A percentile compares a stretch with the other conserved stretches of the same genome.
Conservation (phyloP, 805 yeast species). For the Debaryomyces prosopidis region DNA sequence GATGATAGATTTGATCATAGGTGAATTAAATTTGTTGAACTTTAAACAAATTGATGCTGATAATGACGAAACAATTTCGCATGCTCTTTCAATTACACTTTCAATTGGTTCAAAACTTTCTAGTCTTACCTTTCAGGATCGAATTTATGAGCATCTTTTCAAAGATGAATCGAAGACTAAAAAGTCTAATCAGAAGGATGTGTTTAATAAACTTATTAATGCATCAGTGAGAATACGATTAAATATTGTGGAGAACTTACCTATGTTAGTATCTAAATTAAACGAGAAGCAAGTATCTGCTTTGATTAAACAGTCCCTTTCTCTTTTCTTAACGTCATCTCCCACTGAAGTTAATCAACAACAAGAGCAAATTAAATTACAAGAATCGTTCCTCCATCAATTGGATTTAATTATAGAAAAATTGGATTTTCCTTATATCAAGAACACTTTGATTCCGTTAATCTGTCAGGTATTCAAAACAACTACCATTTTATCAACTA, state of each 20-base stretch:
- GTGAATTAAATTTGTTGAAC: constrained; percentile 29
- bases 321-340: constrained; percentile 29
- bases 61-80: constrained; percentile 44
- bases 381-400: constrained; percentile 52
- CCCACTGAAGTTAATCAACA: constrained; percentile 27
- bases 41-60: constrained; percentile 17
- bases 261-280: constrained; percentile 48
- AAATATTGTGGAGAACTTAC: constrained; percentile 44
- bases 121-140: constrained; percentile 74
- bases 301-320: constrained; percentile 45
- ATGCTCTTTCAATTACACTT: constrained; percentile 56
- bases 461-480: constrained; percentile 73
- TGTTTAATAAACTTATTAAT: constrained; percentile 26
- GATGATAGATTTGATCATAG: constrained; percentile 51
- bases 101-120: constrained; percentile 67
- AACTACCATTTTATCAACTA: constrained; percentile 81
- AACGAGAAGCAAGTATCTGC: constrained; percentile 52
- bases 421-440: constrained; percentile 68
- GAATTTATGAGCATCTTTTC: constrained; percentile 51
- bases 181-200: constrained; percentile 15
- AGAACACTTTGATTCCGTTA: constrained; percentile 73
- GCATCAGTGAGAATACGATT: constrained; percentile 34
- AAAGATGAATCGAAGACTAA: constrained; percentile 23
- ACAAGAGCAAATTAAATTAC: constrained; percentile 40
- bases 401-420: constrained; percentile 42